Evolutionary conservation across 2,329 filamentous ascomycete genomes (phyloP), one percentile per base, ranked within the genome.

Genomic region (Dothideomycetes sp.): DNA sequence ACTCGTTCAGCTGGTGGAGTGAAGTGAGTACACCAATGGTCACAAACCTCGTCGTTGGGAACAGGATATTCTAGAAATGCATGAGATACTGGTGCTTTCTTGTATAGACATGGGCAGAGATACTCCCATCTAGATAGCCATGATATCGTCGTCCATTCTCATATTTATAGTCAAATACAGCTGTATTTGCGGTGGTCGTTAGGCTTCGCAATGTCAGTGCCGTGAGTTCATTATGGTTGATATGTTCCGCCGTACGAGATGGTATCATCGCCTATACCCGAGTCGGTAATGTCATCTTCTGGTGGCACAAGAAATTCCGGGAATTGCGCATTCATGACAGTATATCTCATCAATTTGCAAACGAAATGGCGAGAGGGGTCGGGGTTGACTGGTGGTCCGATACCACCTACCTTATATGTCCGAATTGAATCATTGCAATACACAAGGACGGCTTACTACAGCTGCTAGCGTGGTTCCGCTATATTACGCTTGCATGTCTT

Each of bases 1-100:
- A 9, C 16, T 14, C n/a, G n/a, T 33, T 33, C 14, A 33, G 31
- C 31, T 12, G 22, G 22, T 27, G 7, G 22, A n/a, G n/a, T n/a
- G n/a, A n/a, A n/a, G n/a, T 30, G 10, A 30, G 27, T n/a, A 30
- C n/a, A 10, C 27, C 10, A 10, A 30, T 30, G 27, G 27, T 30
- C 27, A 33, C 31, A 17, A 33, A 33, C 58, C 7, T 44, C 48
- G 1, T 36, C 27, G 0, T 33, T 33, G 8, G 59, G 57, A 0
- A 60, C 55, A 18, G 54, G 38, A 17, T 33, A 33, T 17, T 33
- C 27, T 30, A n/a, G n/a, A n/a, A n/a, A n/a, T n/a, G n/a, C n/a
- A n/a, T n/a, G n/a, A n/a, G n/a, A n/a, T n/a, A n/a, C n/a, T n/a
- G n/a, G n/a, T n/a, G n/a, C n/a, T n/a, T n/a, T n/a, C n/a, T n/a